Conservation (phyloP, 768 basidiomycete species). For the Kwoniella dejecticola region DNA sequence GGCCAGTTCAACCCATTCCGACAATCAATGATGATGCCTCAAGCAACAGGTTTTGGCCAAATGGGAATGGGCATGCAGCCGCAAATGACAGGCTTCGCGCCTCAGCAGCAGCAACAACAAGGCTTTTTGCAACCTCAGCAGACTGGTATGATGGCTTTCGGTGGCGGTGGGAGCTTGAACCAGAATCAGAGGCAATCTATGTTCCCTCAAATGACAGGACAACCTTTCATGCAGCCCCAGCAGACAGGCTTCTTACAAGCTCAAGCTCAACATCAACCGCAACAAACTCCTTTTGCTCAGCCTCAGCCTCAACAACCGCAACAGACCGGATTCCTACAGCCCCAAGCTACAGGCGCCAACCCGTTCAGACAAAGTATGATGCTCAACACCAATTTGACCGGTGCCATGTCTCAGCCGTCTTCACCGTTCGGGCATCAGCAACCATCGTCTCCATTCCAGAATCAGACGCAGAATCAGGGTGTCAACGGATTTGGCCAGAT, state of each 20-base stretch:
- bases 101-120: slow-evolving; percentile 56
- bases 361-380: slow-evolving; percentile 83
- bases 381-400: slow-evolving; percentile 63
- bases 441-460: background rate
- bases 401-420: slow-evolving; percentile 29
- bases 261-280: slow-evolving; percentile 52
- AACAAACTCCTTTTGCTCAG: slow-evolving; percentile 60
- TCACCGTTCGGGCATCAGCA: slow-evolving; percentile 26
- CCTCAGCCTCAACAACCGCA: slow-evolving; percentile 35
- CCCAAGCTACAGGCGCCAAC: slow-evolving; percentile 65
- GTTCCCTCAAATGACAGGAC: slow-evolving; percentile 65
- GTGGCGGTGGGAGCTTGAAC: slow-evolving; percentile 11
- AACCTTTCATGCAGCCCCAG: slow-evolving; percentile 40
- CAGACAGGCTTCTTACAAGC: slow-evolving; percentile 32
- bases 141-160: slow-evolving; percentile 59
- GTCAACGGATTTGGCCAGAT: slow-evolving; percentile 29
- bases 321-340: slow-evolving; percentile 52
- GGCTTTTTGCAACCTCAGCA: slow-evolving; percentile 60
- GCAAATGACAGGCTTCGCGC: slow-evolving; percentile 54
- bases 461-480: background rate
- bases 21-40: slow-evolving; percentile 60
- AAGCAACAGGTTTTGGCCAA: slow-evolving; percentile 42
- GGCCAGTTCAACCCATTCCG: slow-evolving; percentile 78
- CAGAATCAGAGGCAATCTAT: slow-evolving; percentile 42
- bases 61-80: slow-evolving; percentile 30